These are phyloP conservation scores for Hypoxylon sp. DNA, from an alignment of 2,329 filamentous ascomycete species.

Conservation along the genomic window DNA sequence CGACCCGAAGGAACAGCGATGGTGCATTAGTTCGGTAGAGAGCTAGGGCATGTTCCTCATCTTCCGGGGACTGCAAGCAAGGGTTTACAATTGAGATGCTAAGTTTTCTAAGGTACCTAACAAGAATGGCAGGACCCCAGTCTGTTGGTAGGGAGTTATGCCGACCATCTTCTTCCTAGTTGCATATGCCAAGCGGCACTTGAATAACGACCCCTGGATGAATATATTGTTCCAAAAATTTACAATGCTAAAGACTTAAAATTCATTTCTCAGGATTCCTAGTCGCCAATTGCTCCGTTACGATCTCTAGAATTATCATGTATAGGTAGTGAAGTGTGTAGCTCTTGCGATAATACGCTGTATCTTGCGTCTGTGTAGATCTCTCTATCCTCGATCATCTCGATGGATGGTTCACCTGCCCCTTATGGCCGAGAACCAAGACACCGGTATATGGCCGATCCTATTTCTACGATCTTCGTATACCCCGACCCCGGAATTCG, in stretches of 20 bases:
- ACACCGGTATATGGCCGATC: not conserved
- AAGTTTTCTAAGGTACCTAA: slow-evolving; percentile 29
- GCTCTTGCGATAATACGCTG: not conserved
- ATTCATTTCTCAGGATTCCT: not conserved
- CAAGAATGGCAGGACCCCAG: slow-evolving; percentile 3
- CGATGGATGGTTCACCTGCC: not conserved
- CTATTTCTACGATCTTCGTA: not conserved
- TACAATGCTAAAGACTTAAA: not conserved
- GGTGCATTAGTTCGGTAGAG: slow-evolving; percentile 26
- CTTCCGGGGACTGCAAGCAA: slow-evolving; percentile 13
- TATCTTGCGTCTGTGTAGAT: not conserved
- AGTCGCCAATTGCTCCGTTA: too few species aligned
- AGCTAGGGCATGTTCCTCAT: slow-evolving; percentile 13
- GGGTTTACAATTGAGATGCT: slow-evolving; percentile 30
- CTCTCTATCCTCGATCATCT: not conserved
- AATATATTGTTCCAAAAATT: slow-evolving; percentile 1
- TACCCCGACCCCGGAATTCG: not conserved
- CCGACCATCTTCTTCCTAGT: slow-evolving; percentile 18
- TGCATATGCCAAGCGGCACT: slow-evolving; percentile 38
- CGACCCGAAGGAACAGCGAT: slow-evolving; percentile 17
- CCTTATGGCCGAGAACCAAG: not conserved
- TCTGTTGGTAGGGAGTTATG: slow-evolving; percentile 8
- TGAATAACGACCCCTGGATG: slow-evolving; percentile 19
- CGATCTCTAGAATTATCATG: too few species aligned
- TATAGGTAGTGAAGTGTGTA: not conserved